Base-by-base conservation (phyloP, 495 filamentous ascomycete genomes). In the Aspergillus saccharolyticus region DNA sequence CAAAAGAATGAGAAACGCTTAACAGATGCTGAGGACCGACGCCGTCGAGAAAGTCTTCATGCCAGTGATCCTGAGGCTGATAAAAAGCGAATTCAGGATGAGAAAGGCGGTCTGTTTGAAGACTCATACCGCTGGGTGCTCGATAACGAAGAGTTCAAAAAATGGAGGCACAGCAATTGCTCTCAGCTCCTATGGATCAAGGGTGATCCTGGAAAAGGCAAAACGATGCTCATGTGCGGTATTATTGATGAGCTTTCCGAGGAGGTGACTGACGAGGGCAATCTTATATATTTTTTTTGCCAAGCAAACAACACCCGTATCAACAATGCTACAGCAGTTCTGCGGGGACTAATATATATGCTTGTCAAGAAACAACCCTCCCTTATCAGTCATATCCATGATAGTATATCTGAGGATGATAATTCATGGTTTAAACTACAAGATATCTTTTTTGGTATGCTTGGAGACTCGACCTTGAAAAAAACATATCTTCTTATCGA, bases 71-170 rank as follows among this genome's bases (percentile, higher is more conserved):
- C 74, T 14, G 53, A 66, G 30, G 63, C 71, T 53, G 61, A 75
- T 20, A 69, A 78, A 24, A 59, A 75, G 14, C 58, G 61, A 8
- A 68, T 66, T 8, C 45, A 66, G 46, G 33, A 52, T 4, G 9
- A 18, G 8, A 62, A 66, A 49, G 78, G 70, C 33, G 66, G 66
- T 10, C 60, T 82, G 1, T 54, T 81, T 1, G 28, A 61, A 25
- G 76, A 76, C 45, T 70, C 66, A 12, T 79, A 73, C 56, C 17
- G 30, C 51, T 82, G 74, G 78, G 65, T 80, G 42, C 64, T 81
- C 14, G 56, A 70, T 5, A 56, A 78, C 45, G 6, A 50, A 0
- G 63, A 65, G n/a, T 80, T 78, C 57, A 39, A 57, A 46, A 24
- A 56, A 56, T 70, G 57, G 67, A 46, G 28, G 24, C 14, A 62